Percentiles rank a stretch among this genome's conserved stretches.
Conservation (phyloP, 202 grass and related monocot species). For the Cymbopogon flexuosus region DNA sequence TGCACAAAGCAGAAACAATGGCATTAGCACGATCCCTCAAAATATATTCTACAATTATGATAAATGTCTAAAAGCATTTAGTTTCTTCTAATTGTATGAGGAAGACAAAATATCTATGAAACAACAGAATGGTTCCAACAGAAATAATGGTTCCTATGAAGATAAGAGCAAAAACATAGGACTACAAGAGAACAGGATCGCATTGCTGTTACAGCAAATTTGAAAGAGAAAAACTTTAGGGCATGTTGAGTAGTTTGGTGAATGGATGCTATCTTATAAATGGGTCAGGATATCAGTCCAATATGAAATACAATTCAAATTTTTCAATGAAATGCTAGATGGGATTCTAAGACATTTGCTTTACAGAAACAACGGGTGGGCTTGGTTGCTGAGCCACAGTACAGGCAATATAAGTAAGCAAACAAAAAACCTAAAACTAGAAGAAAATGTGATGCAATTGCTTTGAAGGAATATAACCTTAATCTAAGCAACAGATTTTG, state of each 20-base stretch:
- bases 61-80: background rate
- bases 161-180: background rate
- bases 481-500: background rate
- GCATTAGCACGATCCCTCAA: slow-evolving; percentile 16
- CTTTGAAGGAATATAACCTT: background rate
- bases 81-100: background rate
- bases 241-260: background rate
- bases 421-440: background rate
- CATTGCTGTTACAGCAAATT: background rate
- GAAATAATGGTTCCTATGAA: background rate
- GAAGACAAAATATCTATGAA: background rate
- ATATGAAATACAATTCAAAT: background rate
- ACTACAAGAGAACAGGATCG: background rate
- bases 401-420: background rate
- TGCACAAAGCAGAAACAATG: slow-evolving; percentile 37
- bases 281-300: background rate
- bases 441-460: background rate
- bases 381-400: background rate
- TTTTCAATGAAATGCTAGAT: background rate
- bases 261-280: background rate
- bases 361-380: background rate
- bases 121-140: background rate
- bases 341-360: background rate
- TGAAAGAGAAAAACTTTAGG: background rate
- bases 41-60: background rate